Base-by-base conservation (phyloP, 2,329 filamentous ascomycete genomes). In the Dactylellina parvicollis region DNA sequence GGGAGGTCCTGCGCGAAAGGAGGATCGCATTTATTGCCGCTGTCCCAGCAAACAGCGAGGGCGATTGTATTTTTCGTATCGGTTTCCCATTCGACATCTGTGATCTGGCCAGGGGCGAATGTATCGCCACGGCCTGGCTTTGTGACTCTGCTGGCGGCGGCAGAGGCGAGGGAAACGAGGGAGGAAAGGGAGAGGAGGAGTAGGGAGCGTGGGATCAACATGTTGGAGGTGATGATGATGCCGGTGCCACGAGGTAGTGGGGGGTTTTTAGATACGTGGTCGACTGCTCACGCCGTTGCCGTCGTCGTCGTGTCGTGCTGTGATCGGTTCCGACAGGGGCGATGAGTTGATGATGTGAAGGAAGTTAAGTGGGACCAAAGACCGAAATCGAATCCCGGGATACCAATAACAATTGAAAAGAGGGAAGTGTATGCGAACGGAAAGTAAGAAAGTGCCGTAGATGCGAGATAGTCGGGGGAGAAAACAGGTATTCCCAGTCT, bases 181-280 rank as follows among this genome's bases (percentile, higher is more conserved):
- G 67, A 38, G 38, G 57, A 28, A 14, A 65, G 44, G 34, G 59
- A 52, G 50, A 60, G 42, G 30, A 72, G 22, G 57, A 64, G 42
- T 14, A 62, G 59, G 10, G 49, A 71, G 36, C 66, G 56, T 62
- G 57, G 32, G 26, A 44, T 34, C 40, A 56, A 18, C 66, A 72
- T 72, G 50, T 49, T 59, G 56, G 24, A 26, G 24, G 34, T 28
- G 30, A 10, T 36, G 28, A n/a, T 14, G 40, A n/a, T 20, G 8
- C 40, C 3, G 40, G 14, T 47, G 56, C 42, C 30, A 64, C 28
- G 42, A 47, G 50, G 24, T 16, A 16, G 32, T 28, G 16, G 32
- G 24, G n/a, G 30, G 26, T 38, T n/a, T 49, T 20, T n/a, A 18
- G 26, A 32, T 38, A 24, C 12, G 44, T 18, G 24, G 14, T 50